Base-by-base conservation (phyloP, 1,284 basidiomycete genomes). In the Sanghuangporus weigelae region DNA sequence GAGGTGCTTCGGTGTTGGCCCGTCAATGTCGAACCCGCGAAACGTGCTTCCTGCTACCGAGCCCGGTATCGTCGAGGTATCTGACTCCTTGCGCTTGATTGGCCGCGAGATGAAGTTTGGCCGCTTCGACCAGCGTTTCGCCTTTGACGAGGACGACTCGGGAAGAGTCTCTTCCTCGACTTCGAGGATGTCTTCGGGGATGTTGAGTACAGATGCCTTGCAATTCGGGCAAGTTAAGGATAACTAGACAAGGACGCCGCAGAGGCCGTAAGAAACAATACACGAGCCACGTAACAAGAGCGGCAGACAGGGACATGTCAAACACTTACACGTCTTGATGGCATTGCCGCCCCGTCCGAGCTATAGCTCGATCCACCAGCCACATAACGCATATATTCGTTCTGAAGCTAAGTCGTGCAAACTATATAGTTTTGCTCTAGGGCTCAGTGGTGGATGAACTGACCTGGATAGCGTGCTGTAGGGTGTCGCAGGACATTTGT, bases 1-100 rank as follows among this genome's bases (percentile, higher is more conserved):
- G 96, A 73, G 93, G 95, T 67, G 93, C 1, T 73, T 80, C 12
- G 38, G 36, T 10, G 62, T 36, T n/a, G 26, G 19, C 16, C 39
- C 35, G 23, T 60, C 58, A 31, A 53, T 12, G 14, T 54, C 57
- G 10, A 44, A 21, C 23, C 62, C 40, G 21, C 39, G 57, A 40
- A 63, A 59, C 5, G 62, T 14, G 19, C 36, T 40, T 2, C 36
- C 46, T 19, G 46, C 14, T 31, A 31, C 26, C 26, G 26, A 31
- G 10, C 44, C 61, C 1, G 54, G 54, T 7, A 64, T n/a, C 5
- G 63, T 57, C n/a, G 64, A 65, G 6, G 60, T 21, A 7, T 59
- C 60, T 6, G 64, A 65, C 36, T 39, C 44, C 50, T 65, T 62
- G 26, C 64, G 64, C 26, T 62, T 62, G 31, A 62, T 44, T 12